Evolutionary conservation across 768 basidiomycete species (phyloP), one percentile per base, ranked within the genome.

Genomic region (Phaeolepiota aurea): DNA sequence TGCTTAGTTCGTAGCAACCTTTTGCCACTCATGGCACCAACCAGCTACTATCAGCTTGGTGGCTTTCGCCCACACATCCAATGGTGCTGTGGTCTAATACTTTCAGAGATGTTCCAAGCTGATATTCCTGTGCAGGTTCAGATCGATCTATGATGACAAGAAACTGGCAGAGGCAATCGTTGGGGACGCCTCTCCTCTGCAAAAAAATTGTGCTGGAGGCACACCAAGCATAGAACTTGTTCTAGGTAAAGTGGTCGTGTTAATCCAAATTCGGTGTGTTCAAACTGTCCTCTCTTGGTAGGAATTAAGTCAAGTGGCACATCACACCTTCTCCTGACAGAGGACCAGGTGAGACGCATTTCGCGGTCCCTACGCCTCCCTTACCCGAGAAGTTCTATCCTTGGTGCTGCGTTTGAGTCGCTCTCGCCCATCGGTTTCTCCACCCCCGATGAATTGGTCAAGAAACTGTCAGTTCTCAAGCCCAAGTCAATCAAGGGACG

Each of bases 391-490:
- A 23, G 4, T 14, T 36, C 41, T n/a, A 46, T 52, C 44, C 32
- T 4, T 4, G 43, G 55, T 3, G 40, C 38, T 3, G 48, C 63
- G 5, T 73, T 71, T 41, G 57, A 63, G 19, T 74, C 72, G 0
- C 46, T 76, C 5, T 76, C 74, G 0, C 74, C 74, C 0, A 70
- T 76, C 22, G 51, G 58, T 32, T 76, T 76, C 38, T 12, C 37
- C 35, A 49, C 45, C 4, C 14, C 13, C 3, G 37, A 54, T 0
- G 62, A 64, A 13, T 51, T 76, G 7, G 36, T 47, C 1, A 59
- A 57, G 30, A 75, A 69, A 46, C 45, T 75, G 2, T 46, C 53
- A 7, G 50, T 48, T 2, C 57, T 73, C 40, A 68, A 61, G 36
- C 62, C 63, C 4, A 68, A 65, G 34, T 44, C 54, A 0, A 54